Conservation (phyloP, 2,329 filamentous ascomycete species). For the Trichoderma harzianum region DNA sequence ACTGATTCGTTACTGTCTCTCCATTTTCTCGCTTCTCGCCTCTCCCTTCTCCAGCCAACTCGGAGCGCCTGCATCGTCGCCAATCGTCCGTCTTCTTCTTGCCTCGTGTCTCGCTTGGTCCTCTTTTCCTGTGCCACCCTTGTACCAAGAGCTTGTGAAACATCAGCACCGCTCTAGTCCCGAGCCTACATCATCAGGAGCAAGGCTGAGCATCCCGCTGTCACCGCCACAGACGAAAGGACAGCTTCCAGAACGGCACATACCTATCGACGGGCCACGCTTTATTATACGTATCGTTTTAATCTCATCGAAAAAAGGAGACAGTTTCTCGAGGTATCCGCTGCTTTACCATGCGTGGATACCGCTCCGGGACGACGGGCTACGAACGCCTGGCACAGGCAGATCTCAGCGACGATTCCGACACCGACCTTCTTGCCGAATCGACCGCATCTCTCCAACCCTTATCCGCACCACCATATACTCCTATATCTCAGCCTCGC, state of each 20-base stretch:
- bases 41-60: not conserved
- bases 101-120: not conserved
- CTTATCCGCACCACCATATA: conserved; percentile 60
- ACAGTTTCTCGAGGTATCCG: not conserved
- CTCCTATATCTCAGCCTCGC: conserved; percentile 58
- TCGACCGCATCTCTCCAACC: conserved; percentile 56
- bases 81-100: not conserved
- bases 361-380: conserved; percentile 70
- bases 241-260: not conserved
- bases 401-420: conserved; percentile 71
- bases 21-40: not conserved
- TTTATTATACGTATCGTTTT: not conserved
- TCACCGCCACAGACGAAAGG: not conserved
- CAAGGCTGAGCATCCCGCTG: not conserved
- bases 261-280: not conserved
- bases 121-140: not conserved
- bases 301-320: not conserved
- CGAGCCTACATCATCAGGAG: not conserved
- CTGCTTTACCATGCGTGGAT: conserved; percentile 56
- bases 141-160: not conserved
- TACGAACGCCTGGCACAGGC: conserved; percentile 83
- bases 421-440: conserved; percentile 57
- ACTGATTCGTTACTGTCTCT: not conserved
- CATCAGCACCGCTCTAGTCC: not conserved
- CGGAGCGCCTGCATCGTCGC: not conserved